Evolutionary conservation across 441 rosid genomes (phyloP).

Genomic region (Adansonia grandidieri): DNA sequence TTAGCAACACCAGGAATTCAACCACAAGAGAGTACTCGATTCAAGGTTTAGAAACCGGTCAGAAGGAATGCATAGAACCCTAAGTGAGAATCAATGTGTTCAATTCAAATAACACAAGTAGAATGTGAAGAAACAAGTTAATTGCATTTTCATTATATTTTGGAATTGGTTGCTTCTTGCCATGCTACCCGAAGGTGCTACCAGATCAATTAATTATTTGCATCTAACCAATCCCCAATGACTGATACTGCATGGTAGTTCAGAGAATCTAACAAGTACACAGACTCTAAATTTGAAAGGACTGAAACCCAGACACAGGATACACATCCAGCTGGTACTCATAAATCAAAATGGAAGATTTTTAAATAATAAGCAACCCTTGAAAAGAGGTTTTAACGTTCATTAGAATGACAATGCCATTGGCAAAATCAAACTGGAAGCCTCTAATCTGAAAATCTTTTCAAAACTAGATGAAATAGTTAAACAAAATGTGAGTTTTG

Average conservation of each 20-base stretch:
- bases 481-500: not conserved
- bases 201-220: not conserved
- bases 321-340: not conserved
- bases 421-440: not conserved
- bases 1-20: not conserved
- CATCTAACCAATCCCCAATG: not conserved
- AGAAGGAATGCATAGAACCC: not conserved
- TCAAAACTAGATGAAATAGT: not conserved
- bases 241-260: not conserved
- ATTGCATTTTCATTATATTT: not conserved
- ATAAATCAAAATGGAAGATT: not conserved
- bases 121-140: not conserved
- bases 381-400: not conserved
- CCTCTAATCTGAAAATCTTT: not conserved
- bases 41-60: slow-evolving; percentile 12
- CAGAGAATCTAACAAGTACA: not conserved
- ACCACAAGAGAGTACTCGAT: not conserved
- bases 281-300: slow-evolving; percentile 15
- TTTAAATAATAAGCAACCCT: not conserved
- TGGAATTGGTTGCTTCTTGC: not conserved
- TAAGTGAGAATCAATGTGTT: not conserved
- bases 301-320: not conserved
- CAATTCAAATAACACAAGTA: not conserved
- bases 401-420: not conserved
- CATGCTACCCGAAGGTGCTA: slow-evolving; percentile 10